Evolutionary conservation across 2,329 filamentous ascomycete genomes (phyloP).

Genomic region (Nemania abortiva): DNA sequence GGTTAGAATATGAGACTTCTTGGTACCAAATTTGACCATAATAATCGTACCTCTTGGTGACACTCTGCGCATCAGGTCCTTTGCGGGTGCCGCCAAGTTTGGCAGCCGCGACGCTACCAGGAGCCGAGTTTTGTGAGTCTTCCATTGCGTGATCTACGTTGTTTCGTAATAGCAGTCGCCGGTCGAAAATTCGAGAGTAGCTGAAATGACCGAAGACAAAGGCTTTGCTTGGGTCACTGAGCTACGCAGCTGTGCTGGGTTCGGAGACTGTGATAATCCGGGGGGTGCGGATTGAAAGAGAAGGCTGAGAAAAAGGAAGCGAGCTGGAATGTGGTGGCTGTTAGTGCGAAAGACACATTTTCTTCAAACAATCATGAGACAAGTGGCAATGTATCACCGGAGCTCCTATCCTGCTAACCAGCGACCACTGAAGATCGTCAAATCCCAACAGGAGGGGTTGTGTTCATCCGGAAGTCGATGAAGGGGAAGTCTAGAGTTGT

Average conservation of each 20-base stretch:
- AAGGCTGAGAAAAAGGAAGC: slow-evolving; percentile 35
- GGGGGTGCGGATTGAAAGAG: slow-evolving; percentile 38
- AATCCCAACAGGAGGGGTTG: slow-evolving; percentile 15
- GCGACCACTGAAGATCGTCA: not conserved
- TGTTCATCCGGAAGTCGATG: slow-evolving; percentile 5
- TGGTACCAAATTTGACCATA: not conserved
- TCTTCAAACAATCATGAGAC: slow-evolving; percentile 22
- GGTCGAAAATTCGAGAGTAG: not conserved
- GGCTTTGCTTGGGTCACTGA: slow-evolving; percentile 29
- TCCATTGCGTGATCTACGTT: slow-evolving; percentile 68
- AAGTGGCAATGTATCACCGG: not conserved
- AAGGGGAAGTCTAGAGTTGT: not conserved
- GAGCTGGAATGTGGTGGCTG: slow-evolving; percentile 45
- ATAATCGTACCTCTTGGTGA: slow-evolving; percentile 76
- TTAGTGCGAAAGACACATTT: slow-evolving; percentile 41
- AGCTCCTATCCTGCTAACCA: not conserved
- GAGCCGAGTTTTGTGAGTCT: slow-evolving; percentile 76
- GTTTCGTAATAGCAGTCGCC: slow-evolving; percentile 10
- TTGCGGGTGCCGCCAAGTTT: slow-evolving; percentile 71
- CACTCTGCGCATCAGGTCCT: slow-evolving; percentile 76
- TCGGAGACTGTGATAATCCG: slow-evolving; percentile 36
- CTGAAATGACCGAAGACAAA: slow-evolving; percentile 28
- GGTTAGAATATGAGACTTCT: slow-evolving; percentile 16
- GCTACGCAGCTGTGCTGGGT: slow-evolving; percentile 11
- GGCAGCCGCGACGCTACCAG: slow-evolving; percentile 70